Evolutionary conservation across 345 rosid species (phyloP).

Genomic region (Camelina laxa): DNA sequence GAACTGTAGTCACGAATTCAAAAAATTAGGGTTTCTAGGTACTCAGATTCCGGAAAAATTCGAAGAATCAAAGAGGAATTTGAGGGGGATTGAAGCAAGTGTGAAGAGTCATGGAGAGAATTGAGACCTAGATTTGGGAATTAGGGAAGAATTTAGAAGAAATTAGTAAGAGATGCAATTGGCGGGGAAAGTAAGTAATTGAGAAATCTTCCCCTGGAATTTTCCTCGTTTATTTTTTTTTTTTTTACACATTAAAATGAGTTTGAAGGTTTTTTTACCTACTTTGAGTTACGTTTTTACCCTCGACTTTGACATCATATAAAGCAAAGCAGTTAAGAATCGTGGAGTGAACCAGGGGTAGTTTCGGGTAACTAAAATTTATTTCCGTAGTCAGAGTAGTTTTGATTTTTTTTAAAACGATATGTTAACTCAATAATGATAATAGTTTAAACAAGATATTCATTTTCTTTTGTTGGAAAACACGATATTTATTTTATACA

Average conservation of each 20-base stretch:
- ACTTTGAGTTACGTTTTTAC: not conserved
- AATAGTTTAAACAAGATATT: not conserved
- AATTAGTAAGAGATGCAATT: constrained; percentile 50
- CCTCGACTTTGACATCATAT: not conserved
- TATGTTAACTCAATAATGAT: not conserved
- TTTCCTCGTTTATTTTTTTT: constrained; percentile 1
- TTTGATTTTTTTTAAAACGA: not conserved
- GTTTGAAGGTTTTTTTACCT: not conserved
- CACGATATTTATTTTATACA: no score
- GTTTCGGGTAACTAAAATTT: not conserved
- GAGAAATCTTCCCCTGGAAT: constrained; percentile 37
- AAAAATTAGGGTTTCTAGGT: constrained; percentile 39
- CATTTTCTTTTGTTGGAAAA: not conserved
- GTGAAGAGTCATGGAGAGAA: constrained; percentile 29
- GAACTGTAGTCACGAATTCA: constrained; percentile 43
- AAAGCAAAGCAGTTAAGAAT: not conserved
- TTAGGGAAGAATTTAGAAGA: constrained; percentile 29
- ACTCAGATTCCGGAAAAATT: constrained; percentile 17
- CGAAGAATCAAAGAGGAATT: constrained; percentile 36
- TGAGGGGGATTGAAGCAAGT: constrained; percentile 40
- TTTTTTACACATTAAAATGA: constrained; percentile 15
- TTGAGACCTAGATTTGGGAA: constrained; percentile 56
- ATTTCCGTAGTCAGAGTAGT: not conserved
- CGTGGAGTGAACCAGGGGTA: constrained; percentile 2
- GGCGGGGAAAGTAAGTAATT: constrained; percentile 69